Conservation (phyloP, 768 basidiomycete genomes). For the Dacryopinax primogenitus region DNA sequence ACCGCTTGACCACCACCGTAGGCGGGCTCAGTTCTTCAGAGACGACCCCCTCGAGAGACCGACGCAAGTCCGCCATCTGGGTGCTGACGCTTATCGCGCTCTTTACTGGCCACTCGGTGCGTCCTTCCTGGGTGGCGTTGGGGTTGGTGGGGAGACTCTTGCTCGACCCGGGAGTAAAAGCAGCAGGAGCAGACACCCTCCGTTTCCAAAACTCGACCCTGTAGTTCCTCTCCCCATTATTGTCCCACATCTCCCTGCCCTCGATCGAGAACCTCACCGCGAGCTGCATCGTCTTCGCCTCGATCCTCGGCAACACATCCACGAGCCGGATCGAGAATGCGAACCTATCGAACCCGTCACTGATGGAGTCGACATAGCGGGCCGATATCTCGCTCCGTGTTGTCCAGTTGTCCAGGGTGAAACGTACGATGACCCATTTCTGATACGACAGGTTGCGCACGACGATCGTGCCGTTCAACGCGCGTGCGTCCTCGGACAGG, state of each 20-base stretch:
- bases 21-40: slow-evolving; percentile 22
- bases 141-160: slow-evolving; percentile 3
- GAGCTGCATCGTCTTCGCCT: slow-evolving; percentile 69
- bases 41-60: slow-evolving; percentile 53
- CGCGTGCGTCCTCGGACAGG: slow-evolving; percentile 31
- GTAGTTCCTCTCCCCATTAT: slow-evolving; percentile 70
- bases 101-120: slow-evolving; percentile 26
- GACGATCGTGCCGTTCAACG: slow-evolving; percentile 58
- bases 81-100: slow-evolving; percentile 32
- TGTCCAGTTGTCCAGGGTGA: slow-evolving; percentile 91
- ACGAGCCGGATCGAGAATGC: slow-evolving; percentile 59
- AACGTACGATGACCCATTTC: slow-evolving; percentile 78
- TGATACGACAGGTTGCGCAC: slow-evolving; percentile 78
- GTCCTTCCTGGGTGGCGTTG: slow-evolving; percentile 21
- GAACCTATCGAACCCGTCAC: slow-evolving; percentile 52
- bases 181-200: background rate
- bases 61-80: slow-evolving; percentile 48
- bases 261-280: slow-evolving; percentile 56
- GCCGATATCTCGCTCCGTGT: slow-evolving; percentile 89
- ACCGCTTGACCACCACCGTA: slow-evolving; percentile 4
- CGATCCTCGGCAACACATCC: slow-evolving; percentile 61
- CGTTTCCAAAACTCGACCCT: slow-evolving; percentile 47
- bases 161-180: background rate
- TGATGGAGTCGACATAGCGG: slow-evolving; percentile 40
- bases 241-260: slow-evolving; percentile 84